Evolutionary conservation across 257 asterid genomes (phyloP), one percentile per base, ranked within the genome.

Genomic region (Phtheirospermum japonicum): DNA sequence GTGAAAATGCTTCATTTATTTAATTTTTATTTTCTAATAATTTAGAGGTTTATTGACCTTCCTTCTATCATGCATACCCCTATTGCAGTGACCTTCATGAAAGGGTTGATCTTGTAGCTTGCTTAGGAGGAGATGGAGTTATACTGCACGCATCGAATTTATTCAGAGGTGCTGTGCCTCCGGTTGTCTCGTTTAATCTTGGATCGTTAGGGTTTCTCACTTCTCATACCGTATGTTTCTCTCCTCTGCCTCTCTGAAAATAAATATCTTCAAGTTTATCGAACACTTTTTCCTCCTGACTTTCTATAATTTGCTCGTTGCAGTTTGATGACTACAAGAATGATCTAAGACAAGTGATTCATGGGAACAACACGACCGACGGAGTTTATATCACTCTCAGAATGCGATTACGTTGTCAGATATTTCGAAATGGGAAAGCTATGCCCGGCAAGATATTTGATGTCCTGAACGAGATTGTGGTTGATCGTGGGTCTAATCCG

Each of bases 111-210:
- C 83, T 93, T 69, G 96, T 93, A 20, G 93, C 95, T 70, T 93
- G 99, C 82, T 83, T 93, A 84, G 99, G 99, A 45, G 99, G 99
- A 57, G 99, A 93, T 56, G 99, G 99, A 51, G 99, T 93, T 71
- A 93, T 89, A 77, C 99, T 93, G 51, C 99, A 89, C 49, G 99
- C 97, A 28, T 87, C 99, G 14, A 93, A 89, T 80, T 71, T 93
- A 76, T 93, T 93, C 74, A 82, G 97, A 77, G 97, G 85, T 34
- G 92, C 96, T 32, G 96, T 93, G 66, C 99, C 99, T 68, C 97
- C 99, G 59, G 99, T 93, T 59, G 97, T 93, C 65, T 93, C 97
- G 48, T 93, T 93, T 85, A 89, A 89, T 78, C 96, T 93, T 65
- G 99, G 99, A 64, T 93, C 99, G 52, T 90, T 93, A 60, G 99